Conservation (phyloP, 108 stramenopile species). For the Nitzschia putrida region DNA sequence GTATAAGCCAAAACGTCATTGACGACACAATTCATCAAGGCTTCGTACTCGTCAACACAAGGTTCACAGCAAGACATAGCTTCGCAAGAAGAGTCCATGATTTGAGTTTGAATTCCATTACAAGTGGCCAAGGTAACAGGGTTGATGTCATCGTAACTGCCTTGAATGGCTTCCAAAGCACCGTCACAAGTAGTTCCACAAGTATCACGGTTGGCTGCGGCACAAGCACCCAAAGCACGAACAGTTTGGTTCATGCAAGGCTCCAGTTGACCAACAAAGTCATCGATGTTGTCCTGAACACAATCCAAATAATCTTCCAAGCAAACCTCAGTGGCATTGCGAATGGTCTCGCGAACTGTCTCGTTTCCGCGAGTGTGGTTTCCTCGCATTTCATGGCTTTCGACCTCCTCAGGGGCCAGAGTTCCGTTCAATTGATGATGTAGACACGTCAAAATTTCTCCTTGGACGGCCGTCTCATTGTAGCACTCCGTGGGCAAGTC, state of each 20-base stretch:
- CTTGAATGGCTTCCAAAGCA: not conserved
- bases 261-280: not conserved
- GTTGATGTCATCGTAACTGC: constrained; percentile 8
- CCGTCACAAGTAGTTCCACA: not conserved
- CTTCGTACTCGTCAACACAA: not conserved
- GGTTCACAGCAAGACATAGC: not conserved
- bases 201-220: not conserved
- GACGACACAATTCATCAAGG: not conserved
- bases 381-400: not conserved
- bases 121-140: not conserved
- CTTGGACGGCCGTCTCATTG: not conserved
- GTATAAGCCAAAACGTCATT: not conserved
- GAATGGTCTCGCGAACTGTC: not conserved
- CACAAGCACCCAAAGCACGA: not conserved
- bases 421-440: not conserved
- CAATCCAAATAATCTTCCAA: not conserved
- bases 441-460: not conserved
- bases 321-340: not conserved
- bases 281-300: not conserved
- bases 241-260: not conserved
- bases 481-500: not conserved
- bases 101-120: not conserved
- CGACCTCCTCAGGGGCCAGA: not conserved
- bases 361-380: not conserved
- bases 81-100: constrained; percentile 2